Percentiles rank a stretch among this genome's conserved stretches.
Evolutionary conservation across 805 yeast genomes (phyloP).

Genomic region (Kodamaea neixiangensis): DNA sequence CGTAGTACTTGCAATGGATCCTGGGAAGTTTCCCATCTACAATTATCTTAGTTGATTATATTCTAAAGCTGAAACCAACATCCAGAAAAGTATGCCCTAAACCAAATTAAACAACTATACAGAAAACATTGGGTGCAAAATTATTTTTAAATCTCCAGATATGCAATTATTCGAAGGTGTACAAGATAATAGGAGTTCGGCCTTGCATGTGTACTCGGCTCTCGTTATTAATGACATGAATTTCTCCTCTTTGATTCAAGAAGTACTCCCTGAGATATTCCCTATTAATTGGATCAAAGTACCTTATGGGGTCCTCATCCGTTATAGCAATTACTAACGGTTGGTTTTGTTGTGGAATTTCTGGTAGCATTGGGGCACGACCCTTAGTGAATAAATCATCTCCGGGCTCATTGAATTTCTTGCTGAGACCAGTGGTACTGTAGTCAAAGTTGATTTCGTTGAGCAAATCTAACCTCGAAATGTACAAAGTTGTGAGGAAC

Average conservation of each 20-base stretch:
- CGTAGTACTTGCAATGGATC: too few species aligned
- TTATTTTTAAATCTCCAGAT: too few species aligned
- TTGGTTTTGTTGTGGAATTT: neutral
- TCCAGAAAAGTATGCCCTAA: too few species aligned
- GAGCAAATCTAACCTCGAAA: slow-evolving; percentile 35
- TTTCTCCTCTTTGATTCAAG: slow-evolving; percentile 32
- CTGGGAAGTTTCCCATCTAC: too few species aligned
- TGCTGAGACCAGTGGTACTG: slow-evolving; percentile 17
- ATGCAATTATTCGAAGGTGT: slow-evolving; percentile 22
- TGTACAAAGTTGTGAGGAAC: slow-evolving; percentile 41
- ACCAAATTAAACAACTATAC: too few species aligned
- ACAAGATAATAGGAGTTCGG: slow-evolving; percentile 30
- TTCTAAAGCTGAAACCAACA: too few species aligned
- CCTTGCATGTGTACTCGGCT: slow-evolving; percentile 14
- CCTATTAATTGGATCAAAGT: slow-evolving; percentile 13
- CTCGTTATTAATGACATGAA: slow-evolving; percentile 26
- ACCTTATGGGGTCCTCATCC: neutral
- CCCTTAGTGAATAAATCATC: too few species aligned
- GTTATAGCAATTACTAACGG: neutral
- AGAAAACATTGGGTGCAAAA: too few species aligned
- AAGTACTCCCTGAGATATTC: slow-evolving; percentile 28
- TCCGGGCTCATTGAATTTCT: slow-evolving; percentile 9
- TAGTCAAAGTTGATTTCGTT: slow-evolving; percentile 36
- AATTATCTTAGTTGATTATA: too few species aligned
- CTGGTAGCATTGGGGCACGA: too few species aligned